Base-by-base conservation (phyloP, 768 basidiomycete species). In the Rossbeevera mucosa region DNA sequence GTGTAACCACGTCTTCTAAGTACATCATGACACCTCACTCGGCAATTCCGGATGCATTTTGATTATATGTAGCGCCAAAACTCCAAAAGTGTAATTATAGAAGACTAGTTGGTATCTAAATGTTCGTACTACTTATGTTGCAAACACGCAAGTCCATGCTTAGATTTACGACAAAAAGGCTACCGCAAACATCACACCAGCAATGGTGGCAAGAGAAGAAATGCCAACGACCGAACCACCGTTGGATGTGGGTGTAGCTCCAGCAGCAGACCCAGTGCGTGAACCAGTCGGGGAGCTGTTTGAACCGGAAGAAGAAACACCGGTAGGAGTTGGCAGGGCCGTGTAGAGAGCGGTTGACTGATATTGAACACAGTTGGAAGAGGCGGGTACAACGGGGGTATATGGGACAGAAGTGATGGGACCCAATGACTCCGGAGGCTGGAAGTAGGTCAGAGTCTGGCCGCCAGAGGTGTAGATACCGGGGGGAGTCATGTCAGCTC, bases 401-500 rank as follows among this genome's bases (percentile, higher is more conserved):
- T 80, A 80, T 0, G 80, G 80, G n/a, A 78, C 60, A 1, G 64
- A 57, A 14, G 65, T 61, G 58, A 77, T 76, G n/a, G 72, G 57
- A 25, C 76, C 77, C 43, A 75, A 62, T 3, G 74, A 73, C 60
- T 79, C 78, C 20, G 76, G 60, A 41, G 78, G 80, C 63, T 80
- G 78, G 40, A 65, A 57, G 63, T 76, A 80, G 12, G 79, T 77
- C 25, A 60, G 11, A 13, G 72, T 71, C 44, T 66, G 60, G 24
- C 83, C 80, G 48, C 65, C 59, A 6, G 61, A 45, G 11, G 67
- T 68, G 63, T 76, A 80, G 48, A 75, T 59, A 45, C 87, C 88
- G 7, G 82, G 81, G 47, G 74, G 75, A 14, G 75, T 73, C 72
- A 83, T 81, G 62, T 80, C 72, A n/a, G 88, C 85, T 21, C 82